phyloP scores from a whole-genome alignment of 257 asterid genomes.

The Scutellaria minor region DNA sequence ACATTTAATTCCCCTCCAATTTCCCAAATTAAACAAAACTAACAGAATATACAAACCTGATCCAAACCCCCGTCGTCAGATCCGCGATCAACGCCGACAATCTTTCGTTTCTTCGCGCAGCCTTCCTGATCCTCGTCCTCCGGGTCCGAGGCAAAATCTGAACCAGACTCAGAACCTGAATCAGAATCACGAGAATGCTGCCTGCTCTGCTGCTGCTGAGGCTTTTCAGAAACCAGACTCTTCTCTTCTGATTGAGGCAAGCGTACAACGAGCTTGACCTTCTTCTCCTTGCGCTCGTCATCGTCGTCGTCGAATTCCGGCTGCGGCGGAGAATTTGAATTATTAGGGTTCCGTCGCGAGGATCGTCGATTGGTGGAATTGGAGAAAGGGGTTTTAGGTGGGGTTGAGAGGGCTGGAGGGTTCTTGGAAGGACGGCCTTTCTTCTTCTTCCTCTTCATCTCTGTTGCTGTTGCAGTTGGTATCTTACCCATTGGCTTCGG shows the following conservation, averaged over 20 bases:
- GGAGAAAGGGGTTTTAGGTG: slow-evolving; percentile 41
- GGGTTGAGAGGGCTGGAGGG: slow-evolving; percentile 42
- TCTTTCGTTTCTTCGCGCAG: slow-evolving; percentile 53
- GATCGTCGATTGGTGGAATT: slow-evolving; percentile 57
- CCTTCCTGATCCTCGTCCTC: slow-evolving; percentile 56
- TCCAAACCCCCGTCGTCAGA: slow-evolving; percentile 62
- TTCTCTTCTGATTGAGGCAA: slow-evolving; percentile 63
- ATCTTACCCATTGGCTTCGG: slow-evolving; percentile 68
- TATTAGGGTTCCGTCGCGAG: slow-evolving; percentile 61
- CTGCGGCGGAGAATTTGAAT: slow-evolving; percentile 40
- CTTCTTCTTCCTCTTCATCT: slow-evolving; percentile 80
- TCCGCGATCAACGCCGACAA: slow-evolving; percentile 65
- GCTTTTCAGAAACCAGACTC: slow-evolving; percentile 30
- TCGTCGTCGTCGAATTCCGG: slow-evolving; percentile 66
- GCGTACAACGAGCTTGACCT: slow-evolving; percentile 85
- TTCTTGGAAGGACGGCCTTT: slow-evolving; percentile 78
- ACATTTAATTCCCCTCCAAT: slow-evolving; percentile 19
- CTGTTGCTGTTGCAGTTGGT: slow-evolving; percentile 48
- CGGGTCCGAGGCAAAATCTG: slow-evolving; percentile 47
- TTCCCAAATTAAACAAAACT: slow-evolving; percentile 27
- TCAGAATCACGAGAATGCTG: slow-evolving; percentile 51
- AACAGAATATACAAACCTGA: slow-evolving; percentile 52
- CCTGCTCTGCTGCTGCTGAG: slow-evolving; percentile 31
- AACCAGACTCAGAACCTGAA: slow-evolving; percentile 59
- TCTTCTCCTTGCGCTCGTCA: slow-evolving; percentile 85